Evolutionary conservation across 2,329 filamentous ascomycete species (phyloP).

Genomic region (Penicillium sclerotiorum): DNA sequence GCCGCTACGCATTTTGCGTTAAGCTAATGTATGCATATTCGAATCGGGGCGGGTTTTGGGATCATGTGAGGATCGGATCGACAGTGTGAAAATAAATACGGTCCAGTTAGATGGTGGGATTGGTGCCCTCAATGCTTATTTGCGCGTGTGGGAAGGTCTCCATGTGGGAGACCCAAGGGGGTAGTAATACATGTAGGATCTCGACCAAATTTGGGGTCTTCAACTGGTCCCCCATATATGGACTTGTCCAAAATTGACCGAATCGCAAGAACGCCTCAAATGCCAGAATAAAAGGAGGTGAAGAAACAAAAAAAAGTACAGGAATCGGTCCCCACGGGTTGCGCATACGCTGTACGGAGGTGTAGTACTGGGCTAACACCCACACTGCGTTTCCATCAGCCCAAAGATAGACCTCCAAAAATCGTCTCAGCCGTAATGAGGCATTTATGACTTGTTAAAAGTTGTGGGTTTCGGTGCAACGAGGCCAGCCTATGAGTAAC

Average conservation of each 20-base stretch:
- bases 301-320: conserved; percentile 9
- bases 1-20: background rate
- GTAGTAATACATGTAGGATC: background rate
- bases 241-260: conserved; percentile 12
- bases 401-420: background rate
- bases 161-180: background rate
- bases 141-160: background rate
- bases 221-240: background rate
- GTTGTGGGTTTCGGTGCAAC: conserved; percentile 33
- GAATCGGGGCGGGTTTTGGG: background rate
- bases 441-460: conserved; percentile 22
- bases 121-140: background rate
- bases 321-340: background rate
- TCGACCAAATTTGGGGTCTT: background rate
- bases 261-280: conserved; percentile 27
- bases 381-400: no score
- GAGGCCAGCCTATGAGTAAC: conserved; percentile 34
- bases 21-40: background rate
- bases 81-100: background rate
- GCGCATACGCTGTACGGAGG: no score
- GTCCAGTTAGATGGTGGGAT: background rate
- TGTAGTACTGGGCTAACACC: no score
- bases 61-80: background rate
- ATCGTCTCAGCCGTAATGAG: background rate
- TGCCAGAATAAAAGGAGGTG: conserved; percentile 23